These are phyloP conservation scores for Xylaria flabelliformis DNA, from an alignment of 495 filamentous ascomycete species.

Conservation along the genomic window DNA sequence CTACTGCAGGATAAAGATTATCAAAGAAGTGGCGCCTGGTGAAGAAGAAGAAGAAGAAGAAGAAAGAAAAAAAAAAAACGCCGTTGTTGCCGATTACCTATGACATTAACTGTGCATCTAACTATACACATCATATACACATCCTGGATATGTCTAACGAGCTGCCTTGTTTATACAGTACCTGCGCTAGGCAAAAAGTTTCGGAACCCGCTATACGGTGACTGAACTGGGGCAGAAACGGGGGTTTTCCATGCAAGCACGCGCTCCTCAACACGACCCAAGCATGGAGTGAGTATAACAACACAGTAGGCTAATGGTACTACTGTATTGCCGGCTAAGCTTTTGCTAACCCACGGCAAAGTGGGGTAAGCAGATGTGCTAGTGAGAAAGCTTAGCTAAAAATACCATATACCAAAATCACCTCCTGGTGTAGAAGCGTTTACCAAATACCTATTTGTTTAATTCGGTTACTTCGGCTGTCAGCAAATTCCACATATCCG, in stretches of 20 bases:
- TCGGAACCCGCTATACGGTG: no score
- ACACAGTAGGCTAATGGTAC: neutral
- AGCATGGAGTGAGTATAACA: no score
- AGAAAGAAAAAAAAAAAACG: neutral
- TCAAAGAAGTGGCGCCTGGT: neutral
- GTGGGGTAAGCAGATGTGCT: neutral
- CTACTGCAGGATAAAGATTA: neutral
- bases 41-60: neutral
- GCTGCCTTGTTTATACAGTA: neutral
- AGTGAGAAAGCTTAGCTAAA: constrained; percentile 1
- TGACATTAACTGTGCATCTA: neutral
- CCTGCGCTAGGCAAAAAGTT: no score
- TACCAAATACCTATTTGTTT: neutral
- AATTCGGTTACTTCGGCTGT: neutral
- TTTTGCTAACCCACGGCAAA: neutral
- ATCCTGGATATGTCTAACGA: no score
- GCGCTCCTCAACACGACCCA: no score
- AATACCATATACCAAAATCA: neutral
- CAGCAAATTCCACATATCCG: neutral
- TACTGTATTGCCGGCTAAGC: neutral
- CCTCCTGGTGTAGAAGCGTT: neutral
- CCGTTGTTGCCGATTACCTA: neutral
- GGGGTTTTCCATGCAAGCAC: no score
- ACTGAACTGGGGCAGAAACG: no score
- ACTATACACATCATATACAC: neutral